Base-by-base conservation (phyloP, 108 stramenopile genomes). In the Cyclotella kingstonii region DNA sequence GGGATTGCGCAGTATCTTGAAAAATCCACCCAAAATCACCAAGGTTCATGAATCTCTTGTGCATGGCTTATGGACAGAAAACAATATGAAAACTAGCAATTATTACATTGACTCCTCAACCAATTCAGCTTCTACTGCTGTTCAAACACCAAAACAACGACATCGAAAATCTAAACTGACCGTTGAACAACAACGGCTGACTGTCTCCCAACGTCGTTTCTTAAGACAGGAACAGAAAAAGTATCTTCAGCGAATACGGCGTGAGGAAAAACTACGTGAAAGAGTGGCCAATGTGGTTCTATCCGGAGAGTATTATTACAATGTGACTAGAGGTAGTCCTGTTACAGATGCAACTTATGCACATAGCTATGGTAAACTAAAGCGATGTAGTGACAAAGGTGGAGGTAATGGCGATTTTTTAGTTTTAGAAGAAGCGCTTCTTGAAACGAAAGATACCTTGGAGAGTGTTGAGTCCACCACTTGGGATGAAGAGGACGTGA, bases 231-330 rank as follows among this genome's bases (percentile, higher is more conserved):
- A 66, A 41, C 42, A 34, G 31, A 55, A 48, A n/a, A 56, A 55
- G 22, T 47, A 56, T 4, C 3, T 36, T 1, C 33, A 29, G 15
- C 54, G 65, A 8, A 8, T 62, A 15, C 10, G 26, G 6, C 44
- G 34, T 3, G 60, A 71, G 4, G 70, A 71, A 48, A 55, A 29
- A 35, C 34, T 34, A 56, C 52, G 69, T 31, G 34, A 35, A 40
- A 38, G 49, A 25, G 18, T 62, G 45, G 60, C 60, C 35, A 45
- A 56, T 21, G 51, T 53, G 18, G 50, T 70, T 2, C 35, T 70
- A 22, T 27, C 25, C 31, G 58, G 54, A n/a, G 45, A 25, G 22
- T 12, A 34, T 53, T 3, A 34, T 21, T 12, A 46, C 22, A 4
- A 21, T 33, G 33, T 50, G 38, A 5, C 15, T 17, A 15, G 39